Evolutionary conservation across 768 basidiomycete species (phyloP).

Genomic region (Suillus spraguei): DNA sequence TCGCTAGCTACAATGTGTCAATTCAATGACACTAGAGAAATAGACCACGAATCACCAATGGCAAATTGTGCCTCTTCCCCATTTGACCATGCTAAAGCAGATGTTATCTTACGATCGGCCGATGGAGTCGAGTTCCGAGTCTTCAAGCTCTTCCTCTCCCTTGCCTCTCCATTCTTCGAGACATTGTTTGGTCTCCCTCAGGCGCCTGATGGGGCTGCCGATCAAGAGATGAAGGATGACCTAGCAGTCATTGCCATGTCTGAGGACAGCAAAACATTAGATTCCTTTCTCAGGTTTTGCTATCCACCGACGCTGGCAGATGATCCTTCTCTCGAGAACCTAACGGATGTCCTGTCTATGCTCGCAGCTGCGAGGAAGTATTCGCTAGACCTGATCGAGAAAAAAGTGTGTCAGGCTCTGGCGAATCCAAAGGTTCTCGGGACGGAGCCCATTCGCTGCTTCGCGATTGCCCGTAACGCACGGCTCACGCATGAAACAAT

Average conservation of each 20-base stretch:
- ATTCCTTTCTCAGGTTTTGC: neutral
- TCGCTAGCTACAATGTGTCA: neutral
- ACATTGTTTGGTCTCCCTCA: slow-evolving; percentile 26
- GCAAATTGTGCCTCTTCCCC: slow-evolving; percentile 18
- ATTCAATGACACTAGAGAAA: neutral
- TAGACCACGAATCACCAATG: neutral
- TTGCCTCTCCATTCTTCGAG: slow-evolving; percentile 39
- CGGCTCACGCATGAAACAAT: neutral
- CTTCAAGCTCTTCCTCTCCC: slow-evolving; percentile 36
- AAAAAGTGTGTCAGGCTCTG: neutral
- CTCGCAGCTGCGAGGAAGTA: neutral
- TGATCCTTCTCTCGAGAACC: neutral
- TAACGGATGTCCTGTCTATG: neutral
- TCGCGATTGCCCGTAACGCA: neutral
- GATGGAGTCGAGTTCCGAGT: slow-evolving; percentile 34
- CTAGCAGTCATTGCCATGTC: neutral
- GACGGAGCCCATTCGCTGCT: neutral
- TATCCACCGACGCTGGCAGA: slow-evolving; percentile 3
- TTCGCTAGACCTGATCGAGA: slow-evolving; percentile 3
- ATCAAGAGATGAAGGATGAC: slow-evolving; percentile 5
- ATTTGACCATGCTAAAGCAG: slow-evolving; percentile 26
- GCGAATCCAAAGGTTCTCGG: slow-evolving; percentile 1
- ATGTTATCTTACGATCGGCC: slow-evolving; percentile 30
- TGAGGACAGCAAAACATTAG: neutral
- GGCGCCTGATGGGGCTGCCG: neutral